Evolutionary conservation across 768 basidiomycete genomes (phyloP).

Genomic region (Podaxis sp.): DNA sequence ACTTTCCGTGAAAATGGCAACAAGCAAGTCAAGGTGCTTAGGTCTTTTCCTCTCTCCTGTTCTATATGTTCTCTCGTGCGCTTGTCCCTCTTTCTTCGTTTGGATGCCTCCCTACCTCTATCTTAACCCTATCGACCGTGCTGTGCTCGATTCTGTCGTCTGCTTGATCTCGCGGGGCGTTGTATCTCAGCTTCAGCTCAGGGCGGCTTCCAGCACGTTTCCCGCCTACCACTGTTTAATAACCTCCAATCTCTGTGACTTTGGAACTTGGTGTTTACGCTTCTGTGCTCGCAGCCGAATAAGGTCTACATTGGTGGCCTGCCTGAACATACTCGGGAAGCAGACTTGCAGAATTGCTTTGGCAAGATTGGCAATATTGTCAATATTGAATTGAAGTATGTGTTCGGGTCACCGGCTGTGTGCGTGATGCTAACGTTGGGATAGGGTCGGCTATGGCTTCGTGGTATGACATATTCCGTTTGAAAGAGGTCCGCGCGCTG

Average conservation of each 20-base stretch:
- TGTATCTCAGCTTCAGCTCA: constrained; percentile 14
- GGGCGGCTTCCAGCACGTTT: constrained; percentile 10
- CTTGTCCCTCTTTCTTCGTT: constrained; percentile 28
- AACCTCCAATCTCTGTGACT: constrained; percentile 33
- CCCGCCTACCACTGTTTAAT: constrained; percentile 42
- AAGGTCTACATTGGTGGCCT: constrained; percentile 92
- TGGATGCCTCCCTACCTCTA: constrained; percentile 12
- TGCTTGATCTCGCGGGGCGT: constrained; percentile 29
- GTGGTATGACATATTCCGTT: constrained; percentile 55
- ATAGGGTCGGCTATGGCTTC: constrained; percentile 84
- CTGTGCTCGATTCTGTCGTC: constrained; percentile 21
- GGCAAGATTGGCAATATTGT: constrained; percentile 77
- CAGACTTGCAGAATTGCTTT: constrained; percentile 84
- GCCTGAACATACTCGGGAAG: constrained; percentile 82
- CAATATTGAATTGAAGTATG: constrained; percentile 83
- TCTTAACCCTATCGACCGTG: constrained; percentile 18
- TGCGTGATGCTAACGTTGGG: constrained; percentile 17
- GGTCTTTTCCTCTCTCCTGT: constrained; percentile 39
- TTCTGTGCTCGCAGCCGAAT: constrained; percentile 75
- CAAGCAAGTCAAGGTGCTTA: constrained; percentile 89
- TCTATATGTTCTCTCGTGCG: constrained; percentile 31
- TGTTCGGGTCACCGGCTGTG: constrained; percentile 17
- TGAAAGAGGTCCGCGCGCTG: background rate
- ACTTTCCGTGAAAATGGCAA: constrained; percentile 64
- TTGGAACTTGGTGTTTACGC: constrained; percentile 62